Percentiles rank a stretch among this genome's conserved stretches.
Evolutionary conservation across 768 basidiomycete genomes (phyloP).

Genomic region (Suillus weaverae): DNA sequence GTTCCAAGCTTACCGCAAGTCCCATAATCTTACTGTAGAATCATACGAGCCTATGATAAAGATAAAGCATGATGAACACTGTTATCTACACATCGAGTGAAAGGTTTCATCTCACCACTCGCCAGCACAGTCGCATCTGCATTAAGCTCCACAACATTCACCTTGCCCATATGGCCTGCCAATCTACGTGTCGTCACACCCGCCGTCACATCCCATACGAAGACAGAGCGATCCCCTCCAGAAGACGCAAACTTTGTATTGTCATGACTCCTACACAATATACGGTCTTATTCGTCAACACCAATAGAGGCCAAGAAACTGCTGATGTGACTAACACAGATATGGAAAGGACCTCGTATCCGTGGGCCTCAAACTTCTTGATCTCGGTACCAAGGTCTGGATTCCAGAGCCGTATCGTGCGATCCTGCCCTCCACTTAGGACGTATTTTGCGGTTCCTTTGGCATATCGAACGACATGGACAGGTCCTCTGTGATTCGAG

Average conservation of each 20-base stretch:
- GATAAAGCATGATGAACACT: neutral
- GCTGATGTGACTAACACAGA: constrained; percentile 63
- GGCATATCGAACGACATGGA: constrained; percentile 90
- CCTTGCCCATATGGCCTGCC: constrained; percentile 87
- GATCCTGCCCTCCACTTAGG: constrained; percentile 92
- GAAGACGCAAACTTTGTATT: constrained; percentile 93
- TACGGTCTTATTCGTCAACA: neutral
- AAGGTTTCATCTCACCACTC: constrained; percentile 60
- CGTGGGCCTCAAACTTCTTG: constrained; percentile 88
- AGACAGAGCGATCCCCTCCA: constrained; percentile 91
- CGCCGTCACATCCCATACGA: constrained; percentile 93
- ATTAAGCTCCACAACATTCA: constrained; percentile 90
- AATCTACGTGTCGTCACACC: constrained; percentile 82
- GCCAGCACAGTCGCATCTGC: constrained; percentile 83
- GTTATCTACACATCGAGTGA: neutral
- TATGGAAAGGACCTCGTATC: constrained; percentile 91
- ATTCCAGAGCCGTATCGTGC: constrained; percentile 90
- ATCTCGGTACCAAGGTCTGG: constrained; percentile 83
- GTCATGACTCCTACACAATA: constrained; percentile 69
- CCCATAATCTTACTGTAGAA: constrained; percentile 89
- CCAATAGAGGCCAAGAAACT: neutral
- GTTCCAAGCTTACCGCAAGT: constrained; percentile 62
- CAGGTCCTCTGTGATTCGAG: constrained; percentile 72
- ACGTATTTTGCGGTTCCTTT: constrained; percentile 86
- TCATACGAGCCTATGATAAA: constrained; percentile 80